Conservation (phyloP, 768 basidiomycete species). For the Termitomyces sp. region DNA sequence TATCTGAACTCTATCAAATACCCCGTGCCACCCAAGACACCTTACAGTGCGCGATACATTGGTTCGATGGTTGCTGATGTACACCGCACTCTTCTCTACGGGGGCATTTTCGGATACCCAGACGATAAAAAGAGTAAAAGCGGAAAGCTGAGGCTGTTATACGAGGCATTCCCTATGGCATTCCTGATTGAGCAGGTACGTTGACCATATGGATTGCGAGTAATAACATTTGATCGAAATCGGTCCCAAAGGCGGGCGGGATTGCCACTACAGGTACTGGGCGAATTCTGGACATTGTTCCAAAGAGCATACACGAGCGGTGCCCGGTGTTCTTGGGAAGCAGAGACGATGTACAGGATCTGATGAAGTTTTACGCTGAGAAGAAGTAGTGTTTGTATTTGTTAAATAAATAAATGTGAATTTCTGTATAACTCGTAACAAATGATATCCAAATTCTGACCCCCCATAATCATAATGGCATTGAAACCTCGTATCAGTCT, state of each 20-base stretch:
- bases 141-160: slow-evolving; percentile 91
- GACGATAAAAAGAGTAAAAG: slow-evolving; percentile 96
- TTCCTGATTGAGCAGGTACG: slow-evolving; percentile 88
- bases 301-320: slow-evolving; percentile 86
- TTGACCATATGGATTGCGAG: not conserved
- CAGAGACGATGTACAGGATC: slow-evolving; percentile 87
- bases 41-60: slow-evolving; percentile 91
- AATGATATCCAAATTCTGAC: not conserved
- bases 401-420: slow-evolving; percentile 6
- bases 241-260: slow-evolving; percentile 74
- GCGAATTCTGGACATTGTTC: slow-evolving; percentile 87
- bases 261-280: slow-evolving; percentile 94
- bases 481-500: slow-evolving; percentile 18
- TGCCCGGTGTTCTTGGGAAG: slow-evolving; percentile 92
- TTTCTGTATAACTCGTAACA: not conserved
- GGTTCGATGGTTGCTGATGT: slow-evolving; percentile 99
- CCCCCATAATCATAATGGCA: slow-evolving; percentile 18
- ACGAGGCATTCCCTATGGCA: slow-evolving; percentile 98
- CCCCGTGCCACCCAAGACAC: slow-evolving; percentile 71
- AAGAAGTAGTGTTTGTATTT: slow-evolving; percentile 8
- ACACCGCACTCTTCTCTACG: slow-evolving; percentile 92
- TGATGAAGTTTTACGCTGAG: slow-evolving; percentile 81
- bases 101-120: slow-evolving; percentile 98
- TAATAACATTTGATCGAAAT: slow-evolving; percentile 3
- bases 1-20: slow-evolving; percentile 93